Base-by-base conservation (phyloP, 768 basidiomycete genomes). In the Mycena sanguinolenta region DNA sequence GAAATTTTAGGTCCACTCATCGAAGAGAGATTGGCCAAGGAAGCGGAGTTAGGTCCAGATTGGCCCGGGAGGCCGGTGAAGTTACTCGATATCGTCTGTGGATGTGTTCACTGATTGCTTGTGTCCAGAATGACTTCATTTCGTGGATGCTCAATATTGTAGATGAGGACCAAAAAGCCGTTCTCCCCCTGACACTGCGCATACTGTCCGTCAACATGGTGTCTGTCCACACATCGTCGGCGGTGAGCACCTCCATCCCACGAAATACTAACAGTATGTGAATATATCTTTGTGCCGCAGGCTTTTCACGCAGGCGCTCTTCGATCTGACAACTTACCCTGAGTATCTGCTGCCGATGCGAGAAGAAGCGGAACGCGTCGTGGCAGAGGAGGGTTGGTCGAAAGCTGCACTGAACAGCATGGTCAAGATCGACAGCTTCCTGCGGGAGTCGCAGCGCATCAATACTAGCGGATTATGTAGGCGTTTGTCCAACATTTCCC, bases 281-380 rank as follows among this genome's bases (percentile, higher is more conserved):
- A 8, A 1, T 34, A 4, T 59, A 8, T 17, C 8, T 58, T n/a
- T 7, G 2, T 16, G 9, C 49, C 32, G 30, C 64, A 84, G 82
- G 73, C 79, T 10, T n/a, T 75, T 84, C 44, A 79, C 80, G 0
- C 82, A 84, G 36, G 80, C 80, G 2, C 67, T 87, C 2, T 82
- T 80, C 68, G 71, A 82, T 58, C 79, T 87, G 0, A 82, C 82
- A 0, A 60, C 65, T 58, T 73, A 64, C 64, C 79, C 74, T 44
- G 73, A 79, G 44, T 84, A 84, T 69, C 53, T 83, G 4, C 62
- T 81, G 38, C 79, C 82, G 4, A 75, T 88, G 55, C 76, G 84
- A n/a, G 80, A 82, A 38, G 86, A 88, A 70, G 60, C 86, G 4
- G 88, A 89, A 69, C 88, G 87, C 68, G 87, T 89, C 71, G 57